phyloP scores from a whole-genome alignment of 345 rosid species.

The Xanthoceras sorbifolium region DNA sequence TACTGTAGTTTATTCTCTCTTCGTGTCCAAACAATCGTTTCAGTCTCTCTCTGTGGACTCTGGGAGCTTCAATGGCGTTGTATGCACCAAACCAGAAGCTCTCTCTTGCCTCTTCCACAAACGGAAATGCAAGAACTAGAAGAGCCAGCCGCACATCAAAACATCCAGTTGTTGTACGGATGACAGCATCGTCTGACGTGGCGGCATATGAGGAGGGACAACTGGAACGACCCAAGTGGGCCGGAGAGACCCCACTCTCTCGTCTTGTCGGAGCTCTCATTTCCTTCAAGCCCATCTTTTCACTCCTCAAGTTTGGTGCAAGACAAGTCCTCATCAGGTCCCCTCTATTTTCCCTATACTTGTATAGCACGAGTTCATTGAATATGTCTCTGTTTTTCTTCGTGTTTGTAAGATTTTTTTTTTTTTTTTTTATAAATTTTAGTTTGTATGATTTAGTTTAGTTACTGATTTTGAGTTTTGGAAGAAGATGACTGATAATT shows the following conservation, averaged over 20 bases:
- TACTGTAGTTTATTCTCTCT: not conserved
- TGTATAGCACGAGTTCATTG: no score
- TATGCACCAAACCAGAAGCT: constrained; percentile 31
- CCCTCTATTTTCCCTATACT: not conserved
- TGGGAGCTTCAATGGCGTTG: constrained; percentile 35
- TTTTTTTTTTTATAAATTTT: not conserved
- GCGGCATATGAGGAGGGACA: constrained; percentile 51
- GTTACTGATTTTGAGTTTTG: no score
- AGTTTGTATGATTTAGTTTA: no score
- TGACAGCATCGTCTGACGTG: constrained; percentile 27
- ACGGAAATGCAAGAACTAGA: constrained; percentile 14
- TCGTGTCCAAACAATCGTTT: not conserved
- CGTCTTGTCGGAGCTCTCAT: constrained; percentile 54
- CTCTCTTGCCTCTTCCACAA: constrained; percentile 16
- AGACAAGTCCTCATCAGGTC: constrained; percentile 67
- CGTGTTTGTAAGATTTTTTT: not conserved
- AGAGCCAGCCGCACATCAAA: constrained; percentile 14
- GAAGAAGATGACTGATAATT: constrained; percentile 4
- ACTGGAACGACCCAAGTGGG: constrained; percentile 64
- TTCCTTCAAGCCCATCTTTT: constrained; percentile 59
- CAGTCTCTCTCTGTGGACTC: not conserved
- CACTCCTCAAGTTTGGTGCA: constrained; percentile 65
- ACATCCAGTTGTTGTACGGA: constrained; percentile 15
- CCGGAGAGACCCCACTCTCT: constrained; percentile 62
- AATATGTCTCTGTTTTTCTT: no score